phyloP scores from a whole-genome alignment of 129 eudicot species.

The Kitagawia praeruptora region DNA sequence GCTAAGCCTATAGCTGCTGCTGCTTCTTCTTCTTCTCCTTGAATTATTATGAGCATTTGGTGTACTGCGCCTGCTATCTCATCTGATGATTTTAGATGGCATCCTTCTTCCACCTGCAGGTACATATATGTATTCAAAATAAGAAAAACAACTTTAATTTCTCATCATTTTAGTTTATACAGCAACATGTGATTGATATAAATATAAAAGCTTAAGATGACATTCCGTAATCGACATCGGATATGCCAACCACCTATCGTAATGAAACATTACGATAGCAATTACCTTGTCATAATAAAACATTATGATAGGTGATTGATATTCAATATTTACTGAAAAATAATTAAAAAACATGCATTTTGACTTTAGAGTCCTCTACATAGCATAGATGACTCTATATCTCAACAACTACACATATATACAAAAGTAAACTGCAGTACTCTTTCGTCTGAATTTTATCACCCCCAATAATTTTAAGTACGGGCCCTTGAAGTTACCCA shows the following conservation, averaged over 20 bases:
- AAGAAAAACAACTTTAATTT: too few relatives aligned
- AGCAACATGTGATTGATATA: too few relatives aligned
- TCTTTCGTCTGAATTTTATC: neutral
- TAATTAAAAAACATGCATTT: neutral
- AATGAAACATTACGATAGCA: too few relatives aligned
- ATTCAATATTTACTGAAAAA: too few relatives aligned
- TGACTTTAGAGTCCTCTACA: neutral
- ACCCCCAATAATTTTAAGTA: constrained; percentile 6
- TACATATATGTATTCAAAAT: neutral
- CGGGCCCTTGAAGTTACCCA: constrained; percentile 6
- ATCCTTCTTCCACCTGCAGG: constrained; percentile 90
- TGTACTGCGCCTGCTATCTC: constrained; percentile 89
- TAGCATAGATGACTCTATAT: neutral
- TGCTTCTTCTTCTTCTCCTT: constrained; percentile 35
- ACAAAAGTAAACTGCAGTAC: constrained; percentile 3
- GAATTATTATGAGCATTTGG: constrained; percentile 96
- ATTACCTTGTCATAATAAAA: too few relatives aligned
- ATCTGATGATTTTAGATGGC: constrained; percentile 83
- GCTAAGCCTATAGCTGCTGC: constrained; percentile 38
- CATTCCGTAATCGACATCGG: too few relatives aligned
- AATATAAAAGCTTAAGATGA: too few relatives aligned
- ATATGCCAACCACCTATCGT: too few relatives aligned
- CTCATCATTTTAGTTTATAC: neutral
- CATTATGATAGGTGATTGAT: too few relatives aligned
- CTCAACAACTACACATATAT: constrained; percentile 1